These are phyloP conservation scores for Polytrichum formosum DNA, from an alignment of 225 moss, liverwort and hornwort species.

Conservation along the genomic window DNA sequence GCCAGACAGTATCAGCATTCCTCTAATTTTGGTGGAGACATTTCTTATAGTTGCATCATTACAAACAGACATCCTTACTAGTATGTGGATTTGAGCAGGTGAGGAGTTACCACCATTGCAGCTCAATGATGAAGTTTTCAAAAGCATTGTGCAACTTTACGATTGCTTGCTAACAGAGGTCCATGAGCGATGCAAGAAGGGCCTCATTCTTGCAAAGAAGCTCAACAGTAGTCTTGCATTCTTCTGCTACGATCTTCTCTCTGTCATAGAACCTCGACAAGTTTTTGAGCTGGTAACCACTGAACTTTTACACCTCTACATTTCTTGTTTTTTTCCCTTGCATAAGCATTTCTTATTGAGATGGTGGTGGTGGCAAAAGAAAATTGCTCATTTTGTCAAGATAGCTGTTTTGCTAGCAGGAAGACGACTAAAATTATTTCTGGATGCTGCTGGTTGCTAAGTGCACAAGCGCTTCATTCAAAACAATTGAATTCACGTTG, in stretches of 20 bases:
- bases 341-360: no score
- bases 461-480: neutral
- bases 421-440: no score
- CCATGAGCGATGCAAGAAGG: constrained; percentile 98
- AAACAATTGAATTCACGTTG: neutral
- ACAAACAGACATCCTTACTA: neutral
- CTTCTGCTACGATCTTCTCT: constrained; percentile 97
- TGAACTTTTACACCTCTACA: no score
- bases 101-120: constrained; percentile 97
- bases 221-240: constrained; percentile 95
- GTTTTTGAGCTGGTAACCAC: constrained; percentile 95
- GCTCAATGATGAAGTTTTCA: constrained; percentile 97
- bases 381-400: no score
- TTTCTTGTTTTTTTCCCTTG: no score
- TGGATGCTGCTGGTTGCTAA: constrained; percentile 8
- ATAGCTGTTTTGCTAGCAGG: no score
- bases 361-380: no score
- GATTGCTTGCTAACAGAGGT: constrained; percentile 99
- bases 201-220: constrained; percentile 77
- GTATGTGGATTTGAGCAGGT: constrained; percentile 47
- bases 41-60: neutral
- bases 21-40: no score
- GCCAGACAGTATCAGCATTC: no score
- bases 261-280: constrained; percentile 98
- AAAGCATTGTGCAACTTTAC: constrained; percentile 92